Evolutionary conservation across 2,329 filamentous ascomycete species (phyloP), one percentile per base, ranked within the genome.

Genomic region (Basipetospora chlamydospora): DNA sequence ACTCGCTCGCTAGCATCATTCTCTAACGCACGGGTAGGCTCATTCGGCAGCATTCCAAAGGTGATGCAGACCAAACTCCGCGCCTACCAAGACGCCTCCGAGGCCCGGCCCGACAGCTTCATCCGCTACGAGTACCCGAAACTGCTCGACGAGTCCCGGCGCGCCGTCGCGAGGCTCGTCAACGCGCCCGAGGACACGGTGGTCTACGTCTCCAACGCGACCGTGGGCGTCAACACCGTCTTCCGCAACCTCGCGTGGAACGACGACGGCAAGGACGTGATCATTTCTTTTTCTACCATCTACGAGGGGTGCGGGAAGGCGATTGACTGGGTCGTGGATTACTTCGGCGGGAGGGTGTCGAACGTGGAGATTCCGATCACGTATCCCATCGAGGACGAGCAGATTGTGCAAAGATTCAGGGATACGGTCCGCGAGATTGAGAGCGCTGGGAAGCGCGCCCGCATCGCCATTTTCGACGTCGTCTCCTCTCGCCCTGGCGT

Each of bases 131-230:
- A 71, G 3, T 76, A 75, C 43, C 68, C 76, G 0, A 48, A 57
- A 4, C 60, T 76, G 8, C 65, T 93, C 1, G 74, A 82, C 43
- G 61, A 70, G 43, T 69, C 69, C 8, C 77, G 84, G 7, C 58
- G 55, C 25, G 77, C 76, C 3, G 59, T 87, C 4, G 79, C 82
- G 1, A 52, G 60, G 17, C 49, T 84, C 16, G 60, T 95, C 41
- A 71, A 81, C 41, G 78, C 71, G 0, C 74, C 78, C 0, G 50
- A 63, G 1, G 65, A 77, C 8, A 74, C 77, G 8, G 61, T 82
- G 26, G 85, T 93, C 1, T 78, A 92, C 44, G 75, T 93, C 1
- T 62, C 71, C 39, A 95, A 95, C 52, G 84, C 86, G 10, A 92
- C 84, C 0, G 77, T 71, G 0, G 83, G 73, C 17, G 58, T 86